Base-by-base conservation (phyloP, 2,329 filamentous ascomycete species). In the Aspergillus persii region DNA sequence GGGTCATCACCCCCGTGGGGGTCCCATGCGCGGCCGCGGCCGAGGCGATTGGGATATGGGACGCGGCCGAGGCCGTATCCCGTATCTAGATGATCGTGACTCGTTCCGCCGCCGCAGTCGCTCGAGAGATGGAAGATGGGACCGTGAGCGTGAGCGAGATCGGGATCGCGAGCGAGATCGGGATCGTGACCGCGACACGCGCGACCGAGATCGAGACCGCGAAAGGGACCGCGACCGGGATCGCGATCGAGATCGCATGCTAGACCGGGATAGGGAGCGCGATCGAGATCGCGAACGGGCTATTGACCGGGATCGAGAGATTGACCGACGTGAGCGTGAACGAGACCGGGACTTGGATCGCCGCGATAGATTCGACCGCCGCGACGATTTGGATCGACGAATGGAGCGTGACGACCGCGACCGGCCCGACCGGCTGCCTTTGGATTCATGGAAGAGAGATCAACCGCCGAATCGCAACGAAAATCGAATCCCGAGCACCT, bases 41-140 rank as follows among this genome's bases (percentile, higher is more conserved):
- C 71, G 76, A n/a, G 76, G 75, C 11, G 76, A 78, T 53, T 76
- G 76, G 71, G 76, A 78, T 55, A 67, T 77, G 58, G 77, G 77
- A 23, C 72, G 78, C 48, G 77, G 77, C 30, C 72, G 77, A 50
- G 76, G 76, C n/a, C 74, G 77, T 50, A 70, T 68, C 18, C 68
- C 70, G 11, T 77, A 74, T 59, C 59, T 75, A 6, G 76, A 77
- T 57, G 77, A 79, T 56, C 74, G 77, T 9, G 76, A 79, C 59
- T 63, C 71, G 1, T 79, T 79, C 59, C 71, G 76, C 50, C 73
- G 75, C 49, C 71, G 78, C 26, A 80, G 78, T 67, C 72, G 77
- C 30, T 80, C 78, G 30, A 72, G 78, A 6, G 78, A 80, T 60
- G 67, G 69, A 7, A 75, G 77, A 71, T 74, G 77, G 62, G 76